Conservation (phyloP, 2,329 filamentous ascomycete species). For the Aspergillus fumigatus region DNA sequence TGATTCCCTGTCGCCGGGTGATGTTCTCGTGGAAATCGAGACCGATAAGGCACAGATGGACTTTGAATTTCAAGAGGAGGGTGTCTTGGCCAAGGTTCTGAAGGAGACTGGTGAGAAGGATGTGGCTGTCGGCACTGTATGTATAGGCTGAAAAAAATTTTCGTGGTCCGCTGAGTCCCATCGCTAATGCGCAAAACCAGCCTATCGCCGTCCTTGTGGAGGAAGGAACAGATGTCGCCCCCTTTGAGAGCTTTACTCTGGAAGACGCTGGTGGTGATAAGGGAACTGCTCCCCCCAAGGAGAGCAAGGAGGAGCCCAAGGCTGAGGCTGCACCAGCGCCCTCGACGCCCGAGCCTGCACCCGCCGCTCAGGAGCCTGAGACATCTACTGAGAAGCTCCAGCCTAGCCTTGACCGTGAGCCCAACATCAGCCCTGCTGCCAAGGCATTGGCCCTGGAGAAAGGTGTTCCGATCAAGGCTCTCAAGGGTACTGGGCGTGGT, state of each 20-base stretch:
- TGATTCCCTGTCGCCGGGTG: slow-evolving; percentile 80
- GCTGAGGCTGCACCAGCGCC: slow-evolving; percentile 50
- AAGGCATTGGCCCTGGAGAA: slow-evolving; percentile 82
- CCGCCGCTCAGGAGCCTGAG: slow-evolving; percentile 61
- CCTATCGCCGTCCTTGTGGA: slow-evolving; percentile 95
- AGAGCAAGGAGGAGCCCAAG: slow-evolving; percentile 58
- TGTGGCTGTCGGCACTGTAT: slow-evolving; percentile 86
- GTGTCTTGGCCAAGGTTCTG: slow-evolving; percentile 88
- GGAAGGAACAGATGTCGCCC: slow-evolving; percentile 78
- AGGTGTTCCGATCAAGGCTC: slow-evolving; percentile 66
- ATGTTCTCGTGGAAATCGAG: slow-evolving; percentile 97
- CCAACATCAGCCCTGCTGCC: slow-evolving; percentile 66
- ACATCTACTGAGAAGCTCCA: slow-evolving; percentile 73
- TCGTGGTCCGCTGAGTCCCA: slow-evolving; percentile 3
- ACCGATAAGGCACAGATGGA: slow-evolving; percentile 99
- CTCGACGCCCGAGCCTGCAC: slow-evolving; percentile 55
- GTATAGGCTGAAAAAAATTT: slow-evolving; percentile 39
- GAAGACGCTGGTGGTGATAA: slow-evolving; percentile 88
- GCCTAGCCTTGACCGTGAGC: slow-evolving; percentile 76
- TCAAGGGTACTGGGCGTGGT: slow-evolving; percentile 83
- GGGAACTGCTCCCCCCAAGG: slow-evolving; percentile 54
- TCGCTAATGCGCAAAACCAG: slow-evolving; percentile 47
- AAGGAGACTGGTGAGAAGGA: slow-evolving; percentile 94
- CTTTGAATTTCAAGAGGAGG: slow-evolving; percentile 99
- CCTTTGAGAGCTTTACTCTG: slow-evolving; percentile 83